A percentile compares a stretch with the other conserved stretches of the same genome.
Conservation (phyloP, 768 basidiomycete species). For the Phaeotremella fagi region DNA sequence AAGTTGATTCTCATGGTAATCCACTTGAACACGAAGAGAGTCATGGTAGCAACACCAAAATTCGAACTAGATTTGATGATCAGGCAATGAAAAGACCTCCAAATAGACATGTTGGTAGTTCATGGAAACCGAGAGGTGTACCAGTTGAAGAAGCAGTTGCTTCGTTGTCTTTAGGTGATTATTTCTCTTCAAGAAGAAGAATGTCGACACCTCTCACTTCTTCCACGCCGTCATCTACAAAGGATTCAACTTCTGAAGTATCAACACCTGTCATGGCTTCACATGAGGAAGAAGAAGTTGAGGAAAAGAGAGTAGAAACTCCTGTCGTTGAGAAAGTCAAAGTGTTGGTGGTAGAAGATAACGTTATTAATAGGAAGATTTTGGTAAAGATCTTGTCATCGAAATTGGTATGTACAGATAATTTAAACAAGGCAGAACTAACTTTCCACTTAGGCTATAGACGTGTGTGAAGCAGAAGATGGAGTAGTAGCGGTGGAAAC, state of each 20-base stretch:
- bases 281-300: not conserved
- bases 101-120: not conserved
- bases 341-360: constrained; percentile 44
- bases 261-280: not conserved
- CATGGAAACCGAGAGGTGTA: constrained; percentile 25
- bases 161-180: constrained; percentile 31
- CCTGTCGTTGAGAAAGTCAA: constrained; percentile 14
- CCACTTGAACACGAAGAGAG: not conserved
- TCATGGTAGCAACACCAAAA: too few species aligned
- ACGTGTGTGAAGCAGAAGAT: constrained; percentile 37
- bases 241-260: not conserved
- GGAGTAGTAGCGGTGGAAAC: constrained; percentile 32
- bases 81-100: not conserved
- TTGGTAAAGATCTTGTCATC: constrained; percentile 26
- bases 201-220: not conserved
- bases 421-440: not conserved
- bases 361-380: constrained; percentile 33
- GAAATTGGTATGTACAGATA: constrained; percentile 16
- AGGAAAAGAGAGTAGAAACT: not conserved
- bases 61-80: not conserved
- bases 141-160: constrained; percentile 31
- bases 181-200: constrained; percentile 25
- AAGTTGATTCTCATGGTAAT: constrained; percentile 1
- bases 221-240: not conserved
- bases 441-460: constrained; percentile 12